Percentiles rank a stretch among this genome's conserved stretches.
These are phyloP conservation scores for Fusarium buxicola DNA, from an alignment of 2,329 filamentous ascomycete species.

Conservation along the genomic window DNA sequence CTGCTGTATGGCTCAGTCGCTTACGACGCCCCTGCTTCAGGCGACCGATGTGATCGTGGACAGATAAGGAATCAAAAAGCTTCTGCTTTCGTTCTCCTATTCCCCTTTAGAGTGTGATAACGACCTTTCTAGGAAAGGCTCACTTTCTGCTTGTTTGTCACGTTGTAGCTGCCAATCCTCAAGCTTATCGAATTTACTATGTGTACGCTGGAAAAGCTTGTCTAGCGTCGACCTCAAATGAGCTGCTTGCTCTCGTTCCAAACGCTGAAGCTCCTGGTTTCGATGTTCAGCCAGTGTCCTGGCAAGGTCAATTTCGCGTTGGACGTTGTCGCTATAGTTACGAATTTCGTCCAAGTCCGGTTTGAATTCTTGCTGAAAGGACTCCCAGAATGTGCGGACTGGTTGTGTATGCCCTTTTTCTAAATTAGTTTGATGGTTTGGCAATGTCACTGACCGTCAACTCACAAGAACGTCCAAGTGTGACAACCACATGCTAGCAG, in stretches of 20 bases:
- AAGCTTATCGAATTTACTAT: not conserved
- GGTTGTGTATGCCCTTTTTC: constrained; percentile 40
- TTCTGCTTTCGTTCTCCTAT: constrained; percentile 30
- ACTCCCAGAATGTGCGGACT: constrained; percentile 37
- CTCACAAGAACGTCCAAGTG: constrained; percentile 45
- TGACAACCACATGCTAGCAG: constrained; percentile 49
- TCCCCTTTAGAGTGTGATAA: not conserved
- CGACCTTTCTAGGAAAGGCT: not conserved
- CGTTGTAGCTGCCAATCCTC: not conserved
- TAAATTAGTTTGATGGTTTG: not conserved
- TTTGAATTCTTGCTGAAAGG: constrained; percentile 49
- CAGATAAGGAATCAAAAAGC: constrained; percentile 46
- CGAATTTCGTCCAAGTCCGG: constrained; percentile 39
- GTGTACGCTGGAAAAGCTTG: not conserved
- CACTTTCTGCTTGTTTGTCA: not conserved
- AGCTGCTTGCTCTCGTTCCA: constrained; percentile 24
- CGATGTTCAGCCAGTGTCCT: constrained; percentile 39
- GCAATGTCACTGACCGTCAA: not conserved
- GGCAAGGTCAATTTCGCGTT: constrained; percentile 42
- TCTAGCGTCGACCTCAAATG: not conserved
- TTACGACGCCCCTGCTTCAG: constrained; percentile 47
- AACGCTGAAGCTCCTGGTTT: constrained; percentile 38
- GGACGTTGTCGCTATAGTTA: constrained; percentile 35
- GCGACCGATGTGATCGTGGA: constrained; percentile 39
- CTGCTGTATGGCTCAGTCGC: constrained; percentile 42